phyloP scores from a whole-genome alignment of 73 alveolate genomes.

The Paramecium sexaurelia region DNA sequence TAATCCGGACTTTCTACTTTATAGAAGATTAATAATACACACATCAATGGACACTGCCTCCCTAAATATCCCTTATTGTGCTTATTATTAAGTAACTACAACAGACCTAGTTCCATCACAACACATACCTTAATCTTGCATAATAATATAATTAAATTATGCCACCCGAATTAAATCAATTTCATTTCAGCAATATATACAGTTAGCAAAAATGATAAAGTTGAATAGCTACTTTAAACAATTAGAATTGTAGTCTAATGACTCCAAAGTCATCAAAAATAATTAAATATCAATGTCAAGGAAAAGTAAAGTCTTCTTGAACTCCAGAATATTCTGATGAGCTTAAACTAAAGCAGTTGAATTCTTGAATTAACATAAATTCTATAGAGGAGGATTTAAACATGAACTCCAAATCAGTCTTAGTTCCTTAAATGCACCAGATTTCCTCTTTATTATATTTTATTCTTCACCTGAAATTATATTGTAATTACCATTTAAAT shows the following conservation, averaged over 20 bases:
- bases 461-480: neutral
- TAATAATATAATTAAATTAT: neutral
- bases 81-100: neutral
- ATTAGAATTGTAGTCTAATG: neutral
- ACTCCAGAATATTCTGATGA: constrained; percentile 17
- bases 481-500: too few relatives aligned
- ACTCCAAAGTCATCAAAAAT: neutral
- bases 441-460: neutral
- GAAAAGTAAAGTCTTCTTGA: neutral
- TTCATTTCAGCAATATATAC: neutral
- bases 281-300: neutral
- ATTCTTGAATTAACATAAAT: neutral
- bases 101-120: neutral
- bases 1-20: neutral
- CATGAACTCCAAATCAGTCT: neutral
- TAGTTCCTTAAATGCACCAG: neutral
- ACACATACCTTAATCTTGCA: neutral
- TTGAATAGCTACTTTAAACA: neutral
- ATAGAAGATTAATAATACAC: neutral
- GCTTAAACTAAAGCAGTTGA: neutral
- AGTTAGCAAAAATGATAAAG: constrained; percentile 23
- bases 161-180: neutral
- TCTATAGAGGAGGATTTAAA: neutral
- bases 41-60: neutral
- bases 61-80: neutral